Evolutionary conservation across 1,284 basidiomycete genomes (phyloP).

Genomic region (Abortiporus biennis): DNA sequence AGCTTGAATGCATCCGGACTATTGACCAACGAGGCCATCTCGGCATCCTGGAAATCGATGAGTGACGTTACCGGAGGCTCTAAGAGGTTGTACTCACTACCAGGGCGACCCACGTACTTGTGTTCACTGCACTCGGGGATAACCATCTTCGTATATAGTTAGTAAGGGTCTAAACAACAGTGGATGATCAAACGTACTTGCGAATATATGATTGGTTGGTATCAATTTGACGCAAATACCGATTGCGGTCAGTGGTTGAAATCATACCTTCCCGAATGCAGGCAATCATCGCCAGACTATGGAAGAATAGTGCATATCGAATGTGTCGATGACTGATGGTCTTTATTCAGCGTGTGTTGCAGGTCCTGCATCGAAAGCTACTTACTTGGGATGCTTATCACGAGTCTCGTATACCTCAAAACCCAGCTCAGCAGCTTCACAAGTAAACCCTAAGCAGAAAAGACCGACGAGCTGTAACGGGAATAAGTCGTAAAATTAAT

Average conservation of each 20-base stretch:
- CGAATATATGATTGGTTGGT: slow-evolving; percentile 54
- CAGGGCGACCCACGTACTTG: slow-evolving; percentile 58
- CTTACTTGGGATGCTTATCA: slow-evolving; percentile 56
- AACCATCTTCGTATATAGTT: slow-evolving; percentile 42
- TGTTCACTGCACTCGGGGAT: slow-evolving; percentile 61
- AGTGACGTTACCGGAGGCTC: background rate
- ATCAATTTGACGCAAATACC: slow-evolving; percentile 50
- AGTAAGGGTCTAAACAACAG: slow-evolving; percentile 7
- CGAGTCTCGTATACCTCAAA: slow-evolving; percentile 54
- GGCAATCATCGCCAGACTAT: slow-evolving; percentile 54
- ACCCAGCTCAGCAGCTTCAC: slow-evolving; percentile 55
- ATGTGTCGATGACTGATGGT: slow-evolving; percentile 52
- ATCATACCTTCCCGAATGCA: slow-evolving; percentile 43
- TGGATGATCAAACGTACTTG: slow-evolving; percentile 31
- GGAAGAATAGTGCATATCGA: slow-evolving; percentile 63
- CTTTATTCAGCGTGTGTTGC: slow-evolving; percentile 3
- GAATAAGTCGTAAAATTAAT: background rate
- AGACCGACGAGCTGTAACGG: slow-evolving; percentile 54
- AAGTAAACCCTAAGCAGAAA: slow-evolving; percentile 51
- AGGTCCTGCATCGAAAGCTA: background rate
- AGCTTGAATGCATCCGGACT: slow-evolving; percentile 52
- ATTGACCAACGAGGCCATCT: slow-evolving; percentile 52
- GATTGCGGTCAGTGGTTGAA: slow-evolving; percentile 27
- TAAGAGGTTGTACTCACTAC: slow-evolving; percentile 39
- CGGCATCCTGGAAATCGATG: slow-evolving; percentile 45